Conservation (phyloP, 345 rosid species). For the Salix purpurea region DNA sequence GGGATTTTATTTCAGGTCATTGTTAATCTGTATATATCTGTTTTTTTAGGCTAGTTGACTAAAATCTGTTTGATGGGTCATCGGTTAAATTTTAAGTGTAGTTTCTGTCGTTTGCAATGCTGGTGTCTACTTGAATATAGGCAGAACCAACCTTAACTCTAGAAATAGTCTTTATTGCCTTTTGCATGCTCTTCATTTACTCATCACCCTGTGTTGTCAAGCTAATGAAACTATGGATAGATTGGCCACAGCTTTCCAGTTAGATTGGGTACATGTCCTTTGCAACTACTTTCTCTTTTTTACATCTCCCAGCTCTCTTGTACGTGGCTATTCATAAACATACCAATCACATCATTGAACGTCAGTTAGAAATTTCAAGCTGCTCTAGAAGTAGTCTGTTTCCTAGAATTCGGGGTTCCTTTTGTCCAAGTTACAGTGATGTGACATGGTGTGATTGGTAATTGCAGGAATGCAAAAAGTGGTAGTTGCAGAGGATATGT, state of each 20-base stretch:
- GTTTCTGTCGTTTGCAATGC: not conserved
- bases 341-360: constrained; percentile 41
- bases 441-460: constrained; percentile 69
- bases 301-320: constrained; percentile 1
- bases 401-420: constrained; percentile 40
- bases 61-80: not conserved
- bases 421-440: constrained; percentile 33
- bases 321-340: constrained; percentile 15
- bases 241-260: not conserved
- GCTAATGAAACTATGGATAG: not conserved
- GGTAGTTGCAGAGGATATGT: constrained; percentile 57
- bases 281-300: constrained; percentile 19
- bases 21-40: not conserved
- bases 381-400: constrained; percentile 30
- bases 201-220: not conserved
- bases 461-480: constrained; percentile 65
- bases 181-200: not conserved
- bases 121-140: not conserved
- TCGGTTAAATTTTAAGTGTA: not conserved
- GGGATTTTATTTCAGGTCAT: not conserved
- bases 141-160: not conserved
- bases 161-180: not conserved
- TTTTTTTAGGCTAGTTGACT: not conserved
- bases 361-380: constrained; percentile 22
- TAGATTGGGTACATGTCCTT: constrained; percentile 31